phyloP scores from a whole-genome alignment of 2,329 filamentous ascomycete genomes.

The Grosmannia clavigera region DNA sequence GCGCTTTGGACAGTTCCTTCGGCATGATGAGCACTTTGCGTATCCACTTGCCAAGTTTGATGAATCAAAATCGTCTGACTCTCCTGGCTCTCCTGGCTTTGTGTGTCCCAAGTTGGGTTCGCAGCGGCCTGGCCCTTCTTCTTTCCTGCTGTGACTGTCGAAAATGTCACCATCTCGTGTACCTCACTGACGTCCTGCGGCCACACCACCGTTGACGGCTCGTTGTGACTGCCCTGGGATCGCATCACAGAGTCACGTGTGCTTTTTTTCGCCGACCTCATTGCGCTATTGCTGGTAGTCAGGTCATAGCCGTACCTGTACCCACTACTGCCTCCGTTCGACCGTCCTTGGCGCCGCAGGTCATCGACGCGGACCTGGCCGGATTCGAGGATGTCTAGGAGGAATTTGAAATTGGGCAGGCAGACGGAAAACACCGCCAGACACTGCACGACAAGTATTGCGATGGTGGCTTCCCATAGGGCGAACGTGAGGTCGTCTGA shows the following conservation, averaged over 20 bases:
- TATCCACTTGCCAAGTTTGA: slow-evolving; percentile 2
- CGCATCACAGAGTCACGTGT: background rate
- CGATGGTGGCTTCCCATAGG: slow-evolving; percentile 1
- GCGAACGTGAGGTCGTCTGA: background rate
- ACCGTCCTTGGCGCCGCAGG: background rate
- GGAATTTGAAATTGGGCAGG: slow-evolving; percentile 5
- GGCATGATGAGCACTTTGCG: background rate
- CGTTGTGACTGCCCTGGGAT: background rate
- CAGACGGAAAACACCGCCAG: slow-evolving; percentile 1
- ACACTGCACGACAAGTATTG: background rate
- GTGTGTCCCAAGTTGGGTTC: background rate
- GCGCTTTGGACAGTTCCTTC: background rate
- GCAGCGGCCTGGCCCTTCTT: background rate
- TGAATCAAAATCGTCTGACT: slow-evolving; percentile 5
- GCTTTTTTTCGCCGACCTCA: background rate
- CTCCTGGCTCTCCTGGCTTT: background rate
- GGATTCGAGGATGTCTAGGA: slow-evolving; percentile 1
- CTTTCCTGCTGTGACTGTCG: background rate
- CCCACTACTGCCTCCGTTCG: background rate
- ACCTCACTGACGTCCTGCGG: background rate
- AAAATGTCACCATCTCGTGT: background rate
- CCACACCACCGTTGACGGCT: background rate
- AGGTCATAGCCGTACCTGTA: background rate
- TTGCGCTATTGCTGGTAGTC: background rate
- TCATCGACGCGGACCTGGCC: slow-evolving; percentile 3